These are phyloP conservation scores for Ustilago shanxiensis DNA, from an alignment of 1,284 basidiomycete species.

Conservation along the genomic window DNA sequence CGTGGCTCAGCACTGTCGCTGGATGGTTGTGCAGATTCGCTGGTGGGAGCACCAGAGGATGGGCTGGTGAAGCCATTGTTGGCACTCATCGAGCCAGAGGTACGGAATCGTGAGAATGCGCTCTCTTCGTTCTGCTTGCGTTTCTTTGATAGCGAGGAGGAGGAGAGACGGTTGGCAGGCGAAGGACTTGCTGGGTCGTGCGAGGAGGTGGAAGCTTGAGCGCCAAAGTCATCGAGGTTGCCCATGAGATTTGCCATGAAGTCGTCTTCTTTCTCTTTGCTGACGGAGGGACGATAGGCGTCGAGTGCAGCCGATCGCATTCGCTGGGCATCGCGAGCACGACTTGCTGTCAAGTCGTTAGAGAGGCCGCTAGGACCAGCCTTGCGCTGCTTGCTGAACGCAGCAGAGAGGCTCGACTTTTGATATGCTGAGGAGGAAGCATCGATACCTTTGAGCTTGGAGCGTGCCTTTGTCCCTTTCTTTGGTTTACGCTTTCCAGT, in stretches of 20 bases:
- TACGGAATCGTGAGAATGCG: conserved; percentile 42
- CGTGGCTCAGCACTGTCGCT: conserved; percentile 41
- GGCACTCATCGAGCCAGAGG: conserved; percentile 25
- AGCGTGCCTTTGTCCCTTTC: conserved; percentile 52
- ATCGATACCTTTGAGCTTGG: conserved; percentile 30
- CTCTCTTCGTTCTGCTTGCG: conserved; percentile 46
- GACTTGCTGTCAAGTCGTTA: conserved; percentile 24
- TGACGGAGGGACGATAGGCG: conserved; percentile 54
- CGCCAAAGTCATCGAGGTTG: conserved; percentile 55
- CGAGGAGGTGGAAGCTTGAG: conserved; percentile 33
- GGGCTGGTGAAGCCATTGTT: conserved; percentile 51
- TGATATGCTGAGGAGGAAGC: conserved; percentile 28
- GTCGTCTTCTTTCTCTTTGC: conserved; percentile 66
- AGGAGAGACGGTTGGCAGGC: conserved; percentile 31
- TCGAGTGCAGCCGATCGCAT: conserved; percentile 40
- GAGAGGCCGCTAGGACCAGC: conserved; percentile 13
- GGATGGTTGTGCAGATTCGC: conserved; percentile 47
- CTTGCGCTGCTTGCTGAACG: conserved; percentile 49
- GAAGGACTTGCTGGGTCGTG: conserved; percentile 52
- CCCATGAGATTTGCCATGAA: conserved; percentile 68
- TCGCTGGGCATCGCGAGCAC: conserved; percentile 39
- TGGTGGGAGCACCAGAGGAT: conserved; percentile 43
- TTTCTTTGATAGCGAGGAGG: conserved; percentile 38
- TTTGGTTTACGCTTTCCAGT: conserved; percentile 67
- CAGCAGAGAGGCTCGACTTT: conserved; percentile 44